A percentile compares a stretch with the other conserved stretches of the same genome.
Conservation (phyloP, 139 green algal genomes). For the Chlamydomonas incerta region DNA sequence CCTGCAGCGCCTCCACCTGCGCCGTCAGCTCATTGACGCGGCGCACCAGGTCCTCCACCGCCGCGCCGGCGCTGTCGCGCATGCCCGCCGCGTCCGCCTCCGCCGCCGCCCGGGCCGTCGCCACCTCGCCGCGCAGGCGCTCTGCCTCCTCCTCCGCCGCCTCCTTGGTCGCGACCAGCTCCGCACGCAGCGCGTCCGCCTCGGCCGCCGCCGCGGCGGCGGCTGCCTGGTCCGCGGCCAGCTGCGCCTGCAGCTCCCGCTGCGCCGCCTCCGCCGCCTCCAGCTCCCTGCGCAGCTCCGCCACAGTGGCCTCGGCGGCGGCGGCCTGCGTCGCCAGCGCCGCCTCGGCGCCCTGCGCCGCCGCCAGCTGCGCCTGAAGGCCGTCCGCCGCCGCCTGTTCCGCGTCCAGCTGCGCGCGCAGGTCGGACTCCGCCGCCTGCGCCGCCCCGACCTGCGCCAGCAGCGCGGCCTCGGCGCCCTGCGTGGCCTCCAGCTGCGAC, state of each 20-base stretch:
- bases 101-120: background rate
- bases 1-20: constrained; percentile 33
- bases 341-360: background rate
- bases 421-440: background rate
- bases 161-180: background rate
- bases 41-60: background rate
- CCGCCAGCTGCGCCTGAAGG: background rate
- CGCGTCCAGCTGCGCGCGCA: background rate
- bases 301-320: background rate
- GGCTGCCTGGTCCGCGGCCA: background rate
- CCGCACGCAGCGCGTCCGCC: background rate
- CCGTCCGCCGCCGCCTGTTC: background rate
- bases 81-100: background rate
- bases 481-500: constrained; percentile 12
- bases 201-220: background rate
- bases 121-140: background rate
- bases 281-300: constrained; percentile 10
- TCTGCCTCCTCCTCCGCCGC: background rate
- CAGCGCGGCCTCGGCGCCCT: background rate
- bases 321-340: background rate
- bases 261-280: constrained; percentile 13
- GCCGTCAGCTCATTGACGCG: background rate
- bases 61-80: background rate
- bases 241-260: constrained; percentile 12
- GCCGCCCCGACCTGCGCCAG: background rate